Base-by-base conservation (phyloP, 1,284 basidiomycete genomes). In the Cerioporus squamosus region DNA sequence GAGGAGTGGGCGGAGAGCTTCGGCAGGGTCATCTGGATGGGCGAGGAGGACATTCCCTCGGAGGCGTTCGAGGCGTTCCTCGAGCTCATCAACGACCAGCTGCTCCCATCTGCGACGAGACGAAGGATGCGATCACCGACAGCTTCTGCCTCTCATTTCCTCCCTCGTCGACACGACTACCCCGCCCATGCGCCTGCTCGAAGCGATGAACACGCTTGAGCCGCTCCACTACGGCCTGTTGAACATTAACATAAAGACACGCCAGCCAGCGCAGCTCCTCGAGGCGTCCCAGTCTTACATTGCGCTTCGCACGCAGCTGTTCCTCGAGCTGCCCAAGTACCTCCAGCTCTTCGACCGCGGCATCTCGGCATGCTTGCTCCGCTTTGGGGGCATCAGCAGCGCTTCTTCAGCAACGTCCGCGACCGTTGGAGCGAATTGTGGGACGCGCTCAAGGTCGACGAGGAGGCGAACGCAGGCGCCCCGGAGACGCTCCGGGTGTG, bases 11-110 rank as follows among this genome's bases (percentile, higher is more conserved):
- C 87, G 3, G 64, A 79, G 44, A 75, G 78, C 33, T 93, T 92
- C 70, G 87, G 82, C 9, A 76, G 79, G 42, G 87, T 90, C 14
- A 86, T 92, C 43, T 89, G 89, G 8, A 74, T 92, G 57, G 75
- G 77, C 0, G 69, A 75, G 5, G 79, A 80, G 14, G 74, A 79
- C 56, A 74, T 71, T 7, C 69, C 68, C 12, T 77, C 75, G 12
- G 90, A 93, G 70, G 88, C 91, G 1, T 91, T 90, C 66, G 85
- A 89, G 55, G 89, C 90, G 3, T 92, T 91, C 70, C 69, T 86
- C 17, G 66, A 72, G 2, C 78, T 90, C n/a, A 78, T 91, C 44
- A 77, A 80, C 43, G 71, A 78, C 33, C 77, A 82, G 23, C 77
- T 91, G 4, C 68, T 82, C 44, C 83, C 2, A 77, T 86, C 12